Percentiles rank a stretch among this genome's conserved stretches.
These are phyloP conservation scores for Chytriomyces confervae DNA, from an alignment of 192 early-diverging fungal species.

Conservation along the genomic window DNA sequence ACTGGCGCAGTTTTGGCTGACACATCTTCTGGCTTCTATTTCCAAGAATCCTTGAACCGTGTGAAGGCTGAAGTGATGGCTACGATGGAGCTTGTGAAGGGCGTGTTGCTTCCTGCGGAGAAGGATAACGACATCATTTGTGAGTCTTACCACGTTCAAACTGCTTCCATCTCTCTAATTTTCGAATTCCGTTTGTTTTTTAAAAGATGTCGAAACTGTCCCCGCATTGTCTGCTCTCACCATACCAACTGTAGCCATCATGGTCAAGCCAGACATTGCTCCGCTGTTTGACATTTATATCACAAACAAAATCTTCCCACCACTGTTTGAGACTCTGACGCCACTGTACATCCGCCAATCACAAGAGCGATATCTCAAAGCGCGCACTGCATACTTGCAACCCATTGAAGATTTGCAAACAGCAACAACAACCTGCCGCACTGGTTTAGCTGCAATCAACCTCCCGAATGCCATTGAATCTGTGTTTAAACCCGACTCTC, in stretches of 20 bases:
- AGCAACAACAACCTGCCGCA: slow-evolving; percentile 5
- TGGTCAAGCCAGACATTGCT: slow-evolving; percentile 13
- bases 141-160: not conserved
- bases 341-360: not conserved
- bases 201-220: not conserved
- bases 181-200: too few species aligned
- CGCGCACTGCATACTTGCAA: not conserved
- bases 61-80: not conserved
- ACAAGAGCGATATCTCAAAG: not conserved
- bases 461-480: not conserved
- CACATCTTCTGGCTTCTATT: not conserved
- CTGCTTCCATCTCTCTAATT: too few species aligned
- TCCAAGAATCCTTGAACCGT: not conserved
- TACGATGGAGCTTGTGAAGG: not conserved
- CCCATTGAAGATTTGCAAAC: not conserved
- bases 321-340: slow-evolving; percentile 2
- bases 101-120: not conserved
- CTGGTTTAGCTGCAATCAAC: not conserved
- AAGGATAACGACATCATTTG: slow-evolving; percentile 23
- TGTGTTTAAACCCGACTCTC: not conserved
- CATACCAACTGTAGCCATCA: not conserved
- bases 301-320: not conserved
- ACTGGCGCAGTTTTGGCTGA: not conserved
- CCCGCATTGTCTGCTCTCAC: not conserved
- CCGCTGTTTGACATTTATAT: not conserved